Conservation (phyloP, 2,329 filamentous ascomycete genomes). For the Aspergillus pseudoviridinutans region DNA sequence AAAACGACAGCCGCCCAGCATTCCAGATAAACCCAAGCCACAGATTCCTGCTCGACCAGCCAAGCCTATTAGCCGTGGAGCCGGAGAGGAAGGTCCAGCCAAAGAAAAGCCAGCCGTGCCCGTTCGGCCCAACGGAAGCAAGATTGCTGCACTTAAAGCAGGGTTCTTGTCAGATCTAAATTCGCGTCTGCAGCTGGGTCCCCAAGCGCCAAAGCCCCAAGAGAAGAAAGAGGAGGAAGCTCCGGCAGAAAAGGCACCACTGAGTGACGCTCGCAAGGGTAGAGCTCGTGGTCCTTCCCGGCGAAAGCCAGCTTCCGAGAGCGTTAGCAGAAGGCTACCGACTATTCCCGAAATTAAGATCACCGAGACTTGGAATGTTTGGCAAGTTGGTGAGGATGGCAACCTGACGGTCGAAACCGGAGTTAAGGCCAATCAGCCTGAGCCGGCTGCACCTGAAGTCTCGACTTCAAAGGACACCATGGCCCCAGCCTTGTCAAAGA, state of each 20-base stretch:
- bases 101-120: slow-evolving; percentile 85
- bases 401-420: slow-evolving; percentile 27
- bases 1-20: slow-evolving; percentile 47
- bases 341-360: slow-evolving; percentile 37
- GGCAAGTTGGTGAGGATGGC: slow-evolving; percentile 34
- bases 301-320: slow-evolving; percentile 61
- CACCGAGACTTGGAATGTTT: slow-evolving; percentile 39
- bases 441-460: slow-evolving; percentile 9
- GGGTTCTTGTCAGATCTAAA: slow-evolving; percentile 93
- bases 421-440: slow-evolving; percentile 12
- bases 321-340: slow-evolving; percentile 42
- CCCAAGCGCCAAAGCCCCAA: slow-evolving; percentile 71
- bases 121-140: slow-evolving; percentile 70
- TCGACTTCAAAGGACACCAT: slow-evolving; percentile 14
- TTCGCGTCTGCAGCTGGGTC: slow-evolving; percentile 79
- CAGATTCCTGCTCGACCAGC: slow-evolving; percentile 61
- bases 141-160: slow-evolving; percentile 86
- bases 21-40: slow-evolving; percentile 61
- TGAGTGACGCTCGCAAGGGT: slow-evolving; percentile 84
- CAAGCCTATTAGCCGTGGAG: slow-evolving; percentile 44
- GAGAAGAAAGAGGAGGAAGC: slow-evolving; percentile 59
- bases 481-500: slow-evolving; percentile 31
- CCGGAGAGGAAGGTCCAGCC: slow-evolving; percentile 33
- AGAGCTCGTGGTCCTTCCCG: slow-evolving; percentile 83
- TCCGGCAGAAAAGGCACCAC: slow-evolving; percentile 69